Evolutionary conservation across 441 rosid species (phyloP).

Genomic region (Adansonia grandidieri): DNA sequence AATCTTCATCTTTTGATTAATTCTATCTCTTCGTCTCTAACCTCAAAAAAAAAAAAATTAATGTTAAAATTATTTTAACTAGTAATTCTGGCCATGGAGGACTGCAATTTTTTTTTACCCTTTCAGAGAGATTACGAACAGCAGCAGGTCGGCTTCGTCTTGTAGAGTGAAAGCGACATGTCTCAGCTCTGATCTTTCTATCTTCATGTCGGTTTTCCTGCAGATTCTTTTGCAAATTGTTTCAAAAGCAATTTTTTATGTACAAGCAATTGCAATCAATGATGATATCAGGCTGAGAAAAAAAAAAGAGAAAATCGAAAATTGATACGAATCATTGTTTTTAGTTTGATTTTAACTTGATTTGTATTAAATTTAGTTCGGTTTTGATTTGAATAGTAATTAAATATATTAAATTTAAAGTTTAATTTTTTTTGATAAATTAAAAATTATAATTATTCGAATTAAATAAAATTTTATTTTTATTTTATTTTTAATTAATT

Average conservation of each 20-base stretch:
- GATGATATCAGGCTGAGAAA: too few relatives aligned
- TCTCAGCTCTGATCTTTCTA: conserved; percentile 38
- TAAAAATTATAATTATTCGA: too few relatives aligned
- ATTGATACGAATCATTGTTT: too few relatives aligned
- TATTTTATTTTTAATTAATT: too few relatives aligned
- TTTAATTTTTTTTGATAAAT: too few relatives aligned
- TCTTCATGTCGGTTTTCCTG: conserved; percentile 39
- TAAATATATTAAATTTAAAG: too few relatives aligned
- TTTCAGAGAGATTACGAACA: conserved; percentile 89
- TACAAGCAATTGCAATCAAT: neutral
- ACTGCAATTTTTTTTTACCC: conserved; percentile 42
- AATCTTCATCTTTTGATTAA: conserved; percentile 89
- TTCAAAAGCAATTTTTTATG: neutral
- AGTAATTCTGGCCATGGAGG: neutral
- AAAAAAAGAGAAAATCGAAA: too few relatives aligned
- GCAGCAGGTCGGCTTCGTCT: conserved; percentile 87
- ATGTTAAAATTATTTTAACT: neutral
- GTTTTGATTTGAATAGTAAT: too few relatives aligned
- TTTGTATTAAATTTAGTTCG: too few relatives aligned
- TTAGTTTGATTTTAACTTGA: too few relatives aligned
- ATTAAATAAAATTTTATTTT: too few relatives aligned
- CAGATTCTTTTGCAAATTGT: neutral
- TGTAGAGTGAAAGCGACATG: conserved; percentile 49
- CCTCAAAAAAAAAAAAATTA: neutral
- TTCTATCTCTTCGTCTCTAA: conserved; percentile 90